phyloP scores from a whole-genome alignment of 1,139 yeast genomes.

The Suhomyces wounanorum region DNA sequence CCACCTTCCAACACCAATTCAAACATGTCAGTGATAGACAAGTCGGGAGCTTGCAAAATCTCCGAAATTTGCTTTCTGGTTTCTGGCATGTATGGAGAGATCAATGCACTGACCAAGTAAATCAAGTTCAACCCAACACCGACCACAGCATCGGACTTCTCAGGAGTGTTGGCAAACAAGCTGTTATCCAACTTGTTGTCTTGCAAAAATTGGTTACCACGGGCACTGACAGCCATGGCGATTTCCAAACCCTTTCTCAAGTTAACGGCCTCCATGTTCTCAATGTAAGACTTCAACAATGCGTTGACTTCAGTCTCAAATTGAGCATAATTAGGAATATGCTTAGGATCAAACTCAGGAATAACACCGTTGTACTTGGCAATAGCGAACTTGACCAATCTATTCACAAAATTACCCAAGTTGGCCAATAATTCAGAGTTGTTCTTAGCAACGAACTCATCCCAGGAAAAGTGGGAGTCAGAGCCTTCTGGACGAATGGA shows the following conservation, averaged over 20 bases:
- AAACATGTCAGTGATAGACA: constrained; percentile 77
- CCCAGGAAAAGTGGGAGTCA: constrained; percentile 97
- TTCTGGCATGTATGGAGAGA: constrained; percentile 90
- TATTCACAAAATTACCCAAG: constrained; percentile 94
- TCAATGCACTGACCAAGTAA: constrained; percentile 75
- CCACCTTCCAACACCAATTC: constrained; percentile 70
- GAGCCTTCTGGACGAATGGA: constrained; percentile 92
- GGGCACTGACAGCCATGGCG: constrained; percentile 87
- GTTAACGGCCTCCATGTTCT: constrained; percentile 75
- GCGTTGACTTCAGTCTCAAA: constrained; percentile 62
- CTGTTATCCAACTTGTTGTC: constrained; percentile 93
- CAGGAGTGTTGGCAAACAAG: constrained; percentile 73
- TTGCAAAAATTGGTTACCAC: constrained; percentile 94
- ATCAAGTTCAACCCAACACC: constrained; percentile 89
- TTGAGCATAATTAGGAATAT: constrained; percentile 51
- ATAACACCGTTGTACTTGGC: constrained; percentile 92
- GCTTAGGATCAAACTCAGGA: constrained; percentile 56
- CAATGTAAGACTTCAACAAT: constrained; percentile 61
- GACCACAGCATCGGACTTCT: constrained; percentile 86
- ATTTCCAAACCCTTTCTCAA: constrained; percentile 87
- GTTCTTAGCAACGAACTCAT: constrained; percentile 89
- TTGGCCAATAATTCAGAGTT: constrained; percentile 92
- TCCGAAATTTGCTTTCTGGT: constrained; percentile 68
- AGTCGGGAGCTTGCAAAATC: constrained; percentile 80
- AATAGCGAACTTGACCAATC: constrained; percentile 84